phyloP scores from a whole-genome alignment of 2,329 filamentous ascomycete species.

The Aspergillus sp. region DNA sequence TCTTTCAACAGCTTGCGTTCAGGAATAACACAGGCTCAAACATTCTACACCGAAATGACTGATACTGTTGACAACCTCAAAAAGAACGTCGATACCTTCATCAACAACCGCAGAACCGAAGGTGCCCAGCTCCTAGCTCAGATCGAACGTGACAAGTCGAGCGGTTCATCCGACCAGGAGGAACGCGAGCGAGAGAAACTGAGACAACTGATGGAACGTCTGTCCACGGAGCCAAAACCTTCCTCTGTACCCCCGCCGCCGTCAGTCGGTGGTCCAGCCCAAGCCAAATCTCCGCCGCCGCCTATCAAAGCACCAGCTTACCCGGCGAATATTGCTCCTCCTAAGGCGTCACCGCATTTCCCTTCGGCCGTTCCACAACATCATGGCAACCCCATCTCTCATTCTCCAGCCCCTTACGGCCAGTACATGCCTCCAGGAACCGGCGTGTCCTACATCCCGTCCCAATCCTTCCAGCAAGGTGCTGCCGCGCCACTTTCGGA shows the following conservation, averaged over 20 bases:
- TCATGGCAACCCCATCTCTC: conserved; percentile 31
- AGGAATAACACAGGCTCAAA: conserved; percentile 81
- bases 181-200: conserved; percentile 85
- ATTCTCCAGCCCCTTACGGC: conserved; percentile 38
- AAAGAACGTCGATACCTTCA: conserved; percentile 96
- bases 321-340: conserved; percentile 39
- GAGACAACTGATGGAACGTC: conserved; percentile 88
- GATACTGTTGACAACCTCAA: conserved; percentile 88
- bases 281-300: conserved; percentile 42
- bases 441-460: conserved; percentile 28
- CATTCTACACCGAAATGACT: conserved; percentile 94
- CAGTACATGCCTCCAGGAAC: conserved; percentile 31
- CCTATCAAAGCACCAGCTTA: conserved; percentile 33
- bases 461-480: conserved; percentile 42
- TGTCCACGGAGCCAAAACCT: conserved; percentile 70
- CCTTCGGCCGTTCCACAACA: conserved; percentile 27
- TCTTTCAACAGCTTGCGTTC: conserved; percentile 87
- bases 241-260: conserved; percentile 33
- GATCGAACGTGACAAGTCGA: conserved; percentile 77
- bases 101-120: conserved; percentile 89
- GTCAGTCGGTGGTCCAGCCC: conserved; percentile 47
- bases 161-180: conserved; percentile 59
- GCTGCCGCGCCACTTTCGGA: conserved; percentile 43
- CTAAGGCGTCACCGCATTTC: conserved; percentile 40
- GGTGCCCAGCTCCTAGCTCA: conserved; percentile 84